These are phyloP conservation scores for Didymella sp. DNA, from an alignment of 2,329 filamentous ascomycete genomes.

Conservation along the genomic window DNA sequence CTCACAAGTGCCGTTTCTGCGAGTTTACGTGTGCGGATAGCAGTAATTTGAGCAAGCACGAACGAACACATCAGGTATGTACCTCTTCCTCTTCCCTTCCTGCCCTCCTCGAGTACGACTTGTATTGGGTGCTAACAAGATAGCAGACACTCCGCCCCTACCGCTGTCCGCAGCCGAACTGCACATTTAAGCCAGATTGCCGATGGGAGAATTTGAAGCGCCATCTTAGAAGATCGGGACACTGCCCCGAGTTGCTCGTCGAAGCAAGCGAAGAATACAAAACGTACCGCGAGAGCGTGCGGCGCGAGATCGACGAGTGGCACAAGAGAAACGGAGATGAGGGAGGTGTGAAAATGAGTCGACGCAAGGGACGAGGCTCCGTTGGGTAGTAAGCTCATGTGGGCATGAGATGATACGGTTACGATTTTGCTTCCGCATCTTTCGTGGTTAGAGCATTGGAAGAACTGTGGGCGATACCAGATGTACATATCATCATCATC, in stretches of 20 bases:
- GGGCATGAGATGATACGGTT: background rate
- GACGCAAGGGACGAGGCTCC: conserved; percentile 28
- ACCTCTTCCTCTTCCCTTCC: background rate
- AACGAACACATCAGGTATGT: conserved; percentile 46
- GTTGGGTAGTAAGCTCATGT: background rate
- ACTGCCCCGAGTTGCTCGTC: conserved; percentile 45
- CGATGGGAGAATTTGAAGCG: conserved; percentile 51
- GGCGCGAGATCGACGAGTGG: conserved; percentile 45
- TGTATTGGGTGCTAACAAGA: background rate
- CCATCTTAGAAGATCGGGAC: conserved; percentile 46
- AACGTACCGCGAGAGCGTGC: conserved; percentile 42
- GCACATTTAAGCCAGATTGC: conserved; percentile 49
- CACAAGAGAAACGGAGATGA: conserved; percentile 40
- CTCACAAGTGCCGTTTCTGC: conserved; percentile 49
- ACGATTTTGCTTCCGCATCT: background rate
- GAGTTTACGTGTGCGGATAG: conserved; percentile 49
- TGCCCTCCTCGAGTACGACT: background rate
- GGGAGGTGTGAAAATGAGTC: conserved; percentile 24
- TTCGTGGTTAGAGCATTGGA: background rate
- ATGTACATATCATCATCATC: background rate
- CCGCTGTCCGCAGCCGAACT: conserved; percentile 46
- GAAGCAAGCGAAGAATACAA: conserved; percentile 45
- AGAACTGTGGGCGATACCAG: background rate
- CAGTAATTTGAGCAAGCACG: conserved; percentile 49
- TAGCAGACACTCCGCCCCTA: conserved; percentile 46